These are phyloP conservation scores for Dianthus caryophyllus DNA, from an alignment of 148 eudicot genomes.

Conservation along the genomic window DNA sequence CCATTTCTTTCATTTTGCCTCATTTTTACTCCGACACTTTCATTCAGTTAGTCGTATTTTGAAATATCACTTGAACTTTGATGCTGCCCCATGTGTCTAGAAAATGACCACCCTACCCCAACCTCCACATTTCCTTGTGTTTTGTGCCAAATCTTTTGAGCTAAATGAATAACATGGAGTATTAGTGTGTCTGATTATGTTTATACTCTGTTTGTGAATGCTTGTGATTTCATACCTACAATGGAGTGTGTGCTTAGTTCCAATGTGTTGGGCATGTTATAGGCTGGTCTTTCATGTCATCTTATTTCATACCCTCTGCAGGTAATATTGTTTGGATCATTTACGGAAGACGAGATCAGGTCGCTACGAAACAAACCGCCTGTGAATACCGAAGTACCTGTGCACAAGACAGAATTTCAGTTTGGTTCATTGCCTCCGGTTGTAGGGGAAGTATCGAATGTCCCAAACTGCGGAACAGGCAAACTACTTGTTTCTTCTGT, in stretches of 20 bases:
- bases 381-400: conserved; percentile 20
- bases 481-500: conserved; percentile 27
- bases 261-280: background rate
- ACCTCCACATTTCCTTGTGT: too few relatives aligned
- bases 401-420: conserved; percentile 35
- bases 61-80: too few relatives aligned
- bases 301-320: conserved; percentile 25
- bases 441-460: conserved; percentile 35
- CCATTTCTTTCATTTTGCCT: too few relatives aligned
- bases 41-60: too few relatives aligned
- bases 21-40: too few relatives aligned
- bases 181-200: background rate
- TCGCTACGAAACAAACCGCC: conserved; percentile 33
- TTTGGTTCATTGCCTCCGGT: conserved; percentile 41
- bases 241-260: background rate
- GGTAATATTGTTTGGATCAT: conserved; percentile 71
- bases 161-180: background rate
- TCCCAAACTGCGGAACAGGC: conserved; percentile 30
- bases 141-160: too few relatives aligned
- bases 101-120: too few relatives aligned
- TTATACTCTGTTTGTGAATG: background rate
- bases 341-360: conserved; percentile 61
- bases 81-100: too few relatives aligned
- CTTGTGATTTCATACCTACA: background rate
- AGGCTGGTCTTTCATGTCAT: background rate